These are phyloP conservation scores for Phytophthora pinifolia DNA, from an alignment of 352 stramenopile species.

Conservation along the genomic window DNA sequence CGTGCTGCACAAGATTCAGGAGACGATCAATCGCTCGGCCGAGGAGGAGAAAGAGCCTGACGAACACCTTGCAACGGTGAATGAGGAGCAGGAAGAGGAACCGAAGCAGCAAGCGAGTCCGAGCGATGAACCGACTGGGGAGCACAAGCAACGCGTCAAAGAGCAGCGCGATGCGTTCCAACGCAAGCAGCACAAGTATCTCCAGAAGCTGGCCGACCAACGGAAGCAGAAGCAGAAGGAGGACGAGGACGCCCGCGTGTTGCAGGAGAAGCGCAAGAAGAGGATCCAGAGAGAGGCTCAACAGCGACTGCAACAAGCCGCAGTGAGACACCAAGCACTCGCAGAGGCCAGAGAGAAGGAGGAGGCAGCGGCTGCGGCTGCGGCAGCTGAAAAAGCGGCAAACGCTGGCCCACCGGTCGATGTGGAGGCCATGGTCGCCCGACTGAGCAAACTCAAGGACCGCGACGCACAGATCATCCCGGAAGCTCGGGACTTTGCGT, in stretches of 20 bases:
- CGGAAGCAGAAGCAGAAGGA: conserved; percentile 70
- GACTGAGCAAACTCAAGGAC: conserved; percentile 75
- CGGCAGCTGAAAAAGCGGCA: conserved; percentile 30
- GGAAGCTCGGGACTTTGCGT: conserved; percentile 78
- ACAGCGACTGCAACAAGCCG: conserved; percentile 55
- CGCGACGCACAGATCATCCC: conserved; percentile 65
- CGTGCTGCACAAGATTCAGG: conserved; percentile 55
- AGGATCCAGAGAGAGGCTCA: conserved; percentile 60
- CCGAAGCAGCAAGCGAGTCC: background rate
- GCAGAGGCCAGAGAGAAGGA: conserved; percentile 38
- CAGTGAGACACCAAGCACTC: conserved; percentile 32
- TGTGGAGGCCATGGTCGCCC: conserved; percentile 71
- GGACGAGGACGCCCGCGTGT: conserved; percentile 55
- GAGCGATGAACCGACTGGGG: conserved; percentile 22
- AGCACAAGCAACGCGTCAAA: conserved; percentile 44
- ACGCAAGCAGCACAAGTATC: conserved; percentile 72
- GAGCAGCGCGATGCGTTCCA: conserved; percentile 52
- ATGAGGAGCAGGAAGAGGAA: conserved; percentile 17
- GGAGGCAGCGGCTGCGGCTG: conserved; percentile 46
- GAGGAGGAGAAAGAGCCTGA: conserved; percentile 20
- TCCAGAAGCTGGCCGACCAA: conserved; percentile 58
- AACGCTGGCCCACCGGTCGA: conserved; percentile 33
- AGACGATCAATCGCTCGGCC: conserved; percentile 33
- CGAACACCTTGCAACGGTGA: conserved; percentile 5
- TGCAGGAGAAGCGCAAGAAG: conserved; percentile 55